Evolutionary conservation across 345 rosid genomes (phyloP).

Genomic region (Citrus inodora): DNA sequence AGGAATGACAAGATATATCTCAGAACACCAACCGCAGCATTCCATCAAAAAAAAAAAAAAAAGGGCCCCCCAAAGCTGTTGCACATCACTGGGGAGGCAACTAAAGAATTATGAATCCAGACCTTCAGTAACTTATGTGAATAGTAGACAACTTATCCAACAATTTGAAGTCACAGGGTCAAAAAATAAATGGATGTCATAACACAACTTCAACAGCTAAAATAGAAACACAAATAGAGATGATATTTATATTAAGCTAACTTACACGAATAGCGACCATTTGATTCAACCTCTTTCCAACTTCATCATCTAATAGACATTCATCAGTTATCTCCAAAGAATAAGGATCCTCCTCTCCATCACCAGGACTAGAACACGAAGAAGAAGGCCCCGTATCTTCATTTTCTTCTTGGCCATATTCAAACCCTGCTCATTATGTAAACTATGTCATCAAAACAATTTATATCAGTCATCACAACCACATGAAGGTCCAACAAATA

Average conservation of each 20-base stretch:
- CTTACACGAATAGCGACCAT: slow-evolving; percentile 80
- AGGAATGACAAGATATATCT: neutral
- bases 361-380: slow-evolving; percentile 66
- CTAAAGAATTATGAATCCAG: neutral
- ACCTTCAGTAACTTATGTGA: neutral
- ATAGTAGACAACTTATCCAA: neutral
- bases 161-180: neutral
- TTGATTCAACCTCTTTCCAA: slow-evolving; percentile 74
- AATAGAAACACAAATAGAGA: neutral
- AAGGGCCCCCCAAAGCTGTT: neutral
- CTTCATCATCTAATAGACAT: slow-evolving; percentile 62
- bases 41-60: neutral
- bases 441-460: slow-evolving; percentile 12
- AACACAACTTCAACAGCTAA: neutral
- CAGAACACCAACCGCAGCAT: neutral
- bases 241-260: slow-evolving; percentile 3
- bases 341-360: slow-evolving; percentile 52
- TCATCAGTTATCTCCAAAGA: slow-evolving; percentile 62
- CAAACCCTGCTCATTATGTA: slow-evolving; percentile 47
- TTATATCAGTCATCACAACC: neutral
- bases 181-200: neutral
- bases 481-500: neutral
- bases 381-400: slow-evolving; percentile 44
- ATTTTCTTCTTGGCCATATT: slow-evolving; percentile 44
- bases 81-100: neutral